Evolutionary conservation across 2,329 filamentous ascomycete genomes (phyloP), one percentile per base, ranked within the genome.

Genomic region (Diaporthe vexans): DNA sequence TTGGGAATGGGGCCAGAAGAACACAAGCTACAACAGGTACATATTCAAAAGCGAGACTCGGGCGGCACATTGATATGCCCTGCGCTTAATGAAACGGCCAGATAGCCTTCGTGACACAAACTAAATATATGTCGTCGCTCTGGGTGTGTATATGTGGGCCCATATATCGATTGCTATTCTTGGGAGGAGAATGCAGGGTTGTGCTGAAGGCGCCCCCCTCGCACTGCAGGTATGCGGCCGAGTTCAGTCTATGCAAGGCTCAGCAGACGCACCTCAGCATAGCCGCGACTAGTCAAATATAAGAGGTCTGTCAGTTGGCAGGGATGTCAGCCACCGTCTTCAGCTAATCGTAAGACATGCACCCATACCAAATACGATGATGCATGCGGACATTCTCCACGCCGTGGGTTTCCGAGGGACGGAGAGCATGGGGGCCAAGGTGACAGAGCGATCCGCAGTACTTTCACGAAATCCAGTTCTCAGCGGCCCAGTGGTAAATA

Each of bases 161-260:
- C n/a, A 15, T 29, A 37, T 52, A 40, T 21, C 33, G 13, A 9
- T 35, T 52, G 46, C 48, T 35, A 37, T 68, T 40, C n/a, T 54
- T 11, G n/a, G 13, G 6, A 54, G n/a, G 2, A 1, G 15, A 43
- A 21, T 52, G 46, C 24, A 37, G 63, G 63, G 37, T 37, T 48
- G 9, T 40, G n/a, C 48, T 21, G 15, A 4, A 68, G 29, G 24
- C 46, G 40, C 13, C 40, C 40, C 35, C 29, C 48, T 54, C 33
- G 4, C 6, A 24, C 63, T 68, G 63, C 63, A 54, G 24, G 59
- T 40, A 26, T 21, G 26, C 21, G 26, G 43, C 43, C 43, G 61
- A 24, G 8, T 51, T 43, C 61, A 48, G n/a, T 8, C 21, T 26
- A 26, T n/a, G 29, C 48, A 68, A 68, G 63, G 63, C 63, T 68